Base-by-base conservation (phyloP, 148 eudicot genomes). In the Spergularia bocconei region DNA sequence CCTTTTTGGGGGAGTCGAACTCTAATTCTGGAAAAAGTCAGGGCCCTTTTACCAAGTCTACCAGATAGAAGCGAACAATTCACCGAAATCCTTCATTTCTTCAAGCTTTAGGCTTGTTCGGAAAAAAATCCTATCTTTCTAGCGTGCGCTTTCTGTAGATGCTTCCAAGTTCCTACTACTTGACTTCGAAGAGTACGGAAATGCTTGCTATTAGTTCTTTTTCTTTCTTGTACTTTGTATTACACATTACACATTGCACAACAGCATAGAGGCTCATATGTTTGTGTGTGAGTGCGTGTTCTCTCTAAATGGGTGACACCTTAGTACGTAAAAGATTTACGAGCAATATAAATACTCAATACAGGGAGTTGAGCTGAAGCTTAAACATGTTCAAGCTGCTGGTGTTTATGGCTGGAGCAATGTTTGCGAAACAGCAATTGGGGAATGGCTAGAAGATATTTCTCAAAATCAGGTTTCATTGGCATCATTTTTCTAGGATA, bases 391-490 rank as follows among this genome's bases (percentile, higher is more conserved):
- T 66, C 90, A 92, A 70, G 91, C 92, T 79, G 81, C 84, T 77
- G 98, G 98, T 78, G 83, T 92, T 72, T 95, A 92, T 81, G 98
- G 98, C 74, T 92, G 96, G 98, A 78, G 78, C 81, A 85, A 87
- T 75, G 89, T 90, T 36, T 87, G 87, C 73, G 97, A 95, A 86
- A 84, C 88, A 48, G 81, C 86, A 66, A 7, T 87, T 44, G 96
- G 96, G 72, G 96, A 95, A 82, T 95, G 98, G 98, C 85, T 88
- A 80, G 97, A 92, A 85, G 98, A 95, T 83, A 92, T 95, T 63
- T 95, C 98, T 75, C 93, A 85, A 64, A 90, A 90, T 85, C 98
- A 95, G 97, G 98, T 95, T 78, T 79, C 21, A 66, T 39, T 76
- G 19, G 38, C 17, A 3, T 63, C 20, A 38, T 71, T 74, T 41